Base-by-base conservation (phyloP, 768 basidiomycete species). In the Termitomyces sp. region DNA sequence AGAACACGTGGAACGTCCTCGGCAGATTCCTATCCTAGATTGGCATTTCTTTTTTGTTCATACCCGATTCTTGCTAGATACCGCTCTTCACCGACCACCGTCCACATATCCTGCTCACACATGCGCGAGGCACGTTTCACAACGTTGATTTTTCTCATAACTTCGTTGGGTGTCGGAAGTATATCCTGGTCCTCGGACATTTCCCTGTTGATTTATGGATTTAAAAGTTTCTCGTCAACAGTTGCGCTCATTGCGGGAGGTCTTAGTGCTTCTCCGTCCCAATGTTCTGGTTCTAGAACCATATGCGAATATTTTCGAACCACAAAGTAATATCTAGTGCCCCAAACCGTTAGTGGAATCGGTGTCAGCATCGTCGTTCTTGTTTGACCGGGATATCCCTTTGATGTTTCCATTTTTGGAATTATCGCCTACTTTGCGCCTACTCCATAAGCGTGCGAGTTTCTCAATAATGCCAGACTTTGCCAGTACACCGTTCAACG, bases 1-100 rank as follows among this genome's bases (percentile, higher is more conserved):
- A 37, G 30, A 45, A 57, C 56, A 61, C 53, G 53, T 61, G 60
- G 12, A 42, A 60, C 36, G 36, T 55, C 24, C 39, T 55, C 30
- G 47, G 45, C 53, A 53, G 46, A 43, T 53, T 51, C 34, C 16
- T 16, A 44, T 20, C 40, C 48, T 13, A 33, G 16, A 46, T 34
- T 30, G 43, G 32, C 24, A 34, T 26, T 34, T 7, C 33, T 34
- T 50, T n/a, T 14, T 37, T 44, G 24, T 26, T 37, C 48, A 1
- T 24, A 12, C 33, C 27, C 7, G 47, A 33, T 50, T 30, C 45
- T 46, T 27, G 4, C 13, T 20, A 14, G 16, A 16, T 37, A 3
- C 22, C 4, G 5, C n/a, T 2, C 37, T 5, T 33, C 39, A 20
- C 20, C 8, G 32, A 7, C 24, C 24, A 16, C 44, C 22, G n/a